These are phyloP conservation scores for Kwoniella sp. DNA, from an alignment of 768 basidiomycete genomes.

Conservation along the genomic window DNA sequence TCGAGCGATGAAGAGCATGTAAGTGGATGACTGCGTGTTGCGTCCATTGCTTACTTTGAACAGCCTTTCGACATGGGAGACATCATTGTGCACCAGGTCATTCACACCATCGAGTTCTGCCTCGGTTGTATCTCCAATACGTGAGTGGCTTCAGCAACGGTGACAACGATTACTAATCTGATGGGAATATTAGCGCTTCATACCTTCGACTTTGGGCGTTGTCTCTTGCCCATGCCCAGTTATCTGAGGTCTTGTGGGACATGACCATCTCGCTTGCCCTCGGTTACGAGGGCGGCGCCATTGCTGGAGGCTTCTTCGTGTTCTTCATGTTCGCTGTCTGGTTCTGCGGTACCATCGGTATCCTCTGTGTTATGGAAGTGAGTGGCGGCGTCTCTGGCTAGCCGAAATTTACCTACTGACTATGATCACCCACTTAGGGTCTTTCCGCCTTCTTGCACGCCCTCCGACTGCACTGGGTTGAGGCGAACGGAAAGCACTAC, in stretches of 20 bases:
- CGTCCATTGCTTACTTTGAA: constrained; percentile 25
- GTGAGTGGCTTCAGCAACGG: constrained; percentile 20
- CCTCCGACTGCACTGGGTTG: constrained; percentile 94
- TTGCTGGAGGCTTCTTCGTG: constrained; percentile 56
- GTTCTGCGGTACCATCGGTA: constrained; percentile 69
- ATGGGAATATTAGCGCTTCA: constrained; percentile 52
- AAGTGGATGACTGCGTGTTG: constrained; percentile 52
- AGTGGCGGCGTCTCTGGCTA: no score
- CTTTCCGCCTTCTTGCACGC: constrained; percentile 95
- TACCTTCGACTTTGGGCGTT: constrained; percentile 82
- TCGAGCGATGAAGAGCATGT: constrained; percentile 72
- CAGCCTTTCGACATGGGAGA: constrained; percentile 91
- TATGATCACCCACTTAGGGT: constrained; percentile 63
- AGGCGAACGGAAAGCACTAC: constrained; percentile 95
- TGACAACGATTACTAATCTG: background rate
- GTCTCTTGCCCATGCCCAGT: constrained; percentile 93
- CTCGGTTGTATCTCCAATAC: constrained; percentile 98
- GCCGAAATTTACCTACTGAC: background rate
- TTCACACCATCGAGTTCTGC: constrained; percentile 99
- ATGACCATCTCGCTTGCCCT: constrained; percentile 67
- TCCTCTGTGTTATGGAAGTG: constrained; percentile 95
- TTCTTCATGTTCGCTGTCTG: constrained; percentile 72
- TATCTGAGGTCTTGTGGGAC: constrained; percentile 65
- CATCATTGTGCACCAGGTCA: constrained; percentile 91
- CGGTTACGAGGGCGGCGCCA: constrained; percentile 50